These are phyloP conservation scores for Euphorbia celastroides DNA, from an alignment of 441 rosid species.

Conservation along the genomic window DNA sequence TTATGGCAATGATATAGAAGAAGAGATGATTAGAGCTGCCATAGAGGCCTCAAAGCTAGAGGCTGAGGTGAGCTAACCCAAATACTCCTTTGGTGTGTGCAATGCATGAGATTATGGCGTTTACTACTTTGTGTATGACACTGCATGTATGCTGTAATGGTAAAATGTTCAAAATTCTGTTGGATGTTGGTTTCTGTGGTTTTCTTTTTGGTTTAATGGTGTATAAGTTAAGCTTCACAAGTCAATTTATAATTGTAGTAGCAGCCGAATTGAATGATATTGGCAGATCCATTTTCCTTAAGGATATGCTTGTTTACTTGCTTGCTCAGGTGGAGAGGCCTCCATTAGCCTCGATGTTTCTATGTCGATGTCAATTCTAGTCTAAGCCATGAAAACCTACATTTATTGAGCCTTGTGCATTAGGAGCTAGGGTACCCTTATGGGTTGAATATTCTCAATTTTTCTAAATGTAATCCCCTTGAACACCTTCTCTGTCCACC, in stretches of 20 bases:
- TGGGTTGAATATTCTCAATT: neutral
- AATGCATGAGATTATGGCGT: neutral
- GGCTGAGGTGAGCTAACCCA: constrained; percentile 40
- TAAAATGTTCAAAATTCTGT: neutral
- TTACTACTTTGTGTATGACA: neutral
- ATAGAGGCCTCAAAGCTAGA: constrained; percentile 92
- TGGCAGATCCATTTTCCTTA: constrained; percentile 30
- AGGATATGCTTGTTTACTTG: constrained; percentile 33
- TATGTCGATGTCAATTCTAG: neutral
- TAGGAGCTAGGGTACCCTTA: neutral
- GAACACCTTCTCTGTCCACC: neutral
- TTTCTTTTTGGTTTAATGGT: neutral
- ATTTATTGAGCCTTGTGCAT: neutral
- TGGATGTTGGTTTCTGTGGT: neutral
- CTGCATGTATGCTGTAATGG: neutral
- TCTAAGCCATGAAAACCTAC: neutral
- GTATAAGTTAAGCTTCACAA: neutral
- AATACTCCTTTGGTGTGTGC: constrained; percentile 9
- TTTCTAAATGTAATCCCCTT: neutral
- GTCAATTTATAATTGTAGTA: constrained; percentile 14
- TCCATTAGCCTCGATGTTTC: neutral
- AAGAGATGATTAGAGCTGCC: constrained; percentile 95
- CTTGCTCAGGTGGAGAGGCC: neutral
- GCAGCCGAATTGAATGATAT: constrained; percentile 34
- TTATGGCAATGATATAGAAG: constrained; percentile 72